Conservation (phyloP, 768 basidiomycete species). For the Naematelia encephala region DNA sequence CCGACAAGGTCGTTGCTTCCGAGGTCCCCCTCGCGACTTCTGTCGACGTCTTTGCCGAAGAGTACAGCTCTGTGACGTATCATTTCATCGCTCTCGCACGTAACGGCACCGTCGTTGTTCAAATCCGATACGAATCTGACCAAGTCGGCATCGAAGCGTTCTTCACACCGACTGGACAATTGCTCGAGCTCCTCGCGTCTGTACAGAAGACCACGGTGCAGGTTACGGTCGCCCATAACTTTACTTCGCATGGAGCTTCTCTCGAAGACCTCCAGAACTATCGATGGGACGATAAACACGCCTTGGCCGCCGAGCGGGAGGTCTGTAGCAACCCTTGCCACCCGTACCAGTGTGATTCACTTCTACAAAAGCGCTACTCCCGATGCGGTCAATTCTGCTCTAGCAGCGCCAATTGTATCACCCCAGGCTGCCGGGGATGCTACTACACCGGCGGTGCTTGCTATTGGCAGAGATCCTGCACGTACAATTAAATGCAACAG, state of each 20-base stretch:
- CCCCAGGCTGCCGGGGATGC: neutral
- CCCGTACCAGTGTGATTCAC: conserved; percentile 1
- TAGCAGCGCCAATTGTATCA: neutral
- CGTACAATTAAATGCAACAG: neutral
- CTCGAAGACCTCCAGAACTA: neutral
- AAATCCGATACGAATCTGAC: neutral
- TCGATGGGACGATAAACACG: no score
- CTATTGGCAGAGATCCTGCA: conserved; percentile 7
- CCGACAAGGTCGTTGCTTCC: neutral
- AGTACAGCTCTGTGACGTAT: neutral
- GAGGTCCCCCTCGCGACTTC: neutral
- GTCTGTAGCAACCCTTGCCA: no score
- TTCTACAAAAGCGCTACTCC: neutral
- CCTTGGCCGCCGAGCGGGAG: no score
- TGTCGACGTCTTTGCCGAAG: conserved; percentile 1
- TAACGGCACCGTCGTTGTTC: conserved; percentile 1
- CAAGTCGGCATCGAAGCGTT: neutral
- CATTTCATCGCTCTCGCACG: conserved; percentile 4
- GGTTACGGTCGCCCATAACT: neutral
- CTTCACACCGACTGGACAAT: neutral
- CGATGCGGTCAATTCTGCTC: conserved; percentile 6
- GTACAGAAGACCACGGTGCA: neutral
- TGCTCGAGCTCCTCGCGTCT: neutral
- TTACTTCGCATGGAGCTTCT: no score
- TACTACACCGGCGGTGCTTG: conserved; percentile 7